A percentile compares a stretch with the other conserved stretches of the same genome.
Evolutionary conservation across 306 rosid genomes (phyloP).

Genomic region (barrel medic (Medicago truncatula)): DNA sequence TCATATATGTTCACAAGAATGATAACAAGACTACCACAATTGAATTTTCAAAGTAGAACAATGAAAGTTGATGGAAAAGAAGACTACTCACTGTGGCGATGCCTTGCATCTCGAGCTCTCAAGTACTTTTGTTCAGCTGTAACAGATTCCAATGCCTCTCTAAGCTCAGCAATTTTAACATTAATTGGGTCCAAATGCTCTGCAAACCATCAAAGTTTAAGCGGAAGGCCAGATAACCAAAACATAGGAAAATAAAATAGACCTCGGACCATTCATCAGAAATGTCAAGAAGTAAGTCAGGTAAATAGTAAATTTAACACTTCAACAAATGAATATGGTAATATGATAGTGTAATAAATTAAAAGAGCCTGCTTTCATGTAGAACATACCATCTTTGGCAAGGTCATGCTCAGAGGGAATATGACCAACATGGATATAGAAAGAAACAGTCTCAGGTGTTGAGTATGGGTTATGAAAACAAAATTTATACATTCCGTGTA

Average conservation of each 20-base stretch:
- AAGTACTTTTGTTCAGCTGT: conserved; percentile 92
- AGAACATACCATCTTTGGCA: conserved; percentile 87
- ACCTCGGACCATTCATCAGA: neutral
- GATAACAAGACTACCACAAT: conserved; percentile 22
- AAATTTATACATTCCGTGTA: conserved; percentile 90
- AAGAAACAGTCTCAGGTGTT: conserved; percentile 97
- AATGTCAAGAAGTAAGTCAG: neutral
- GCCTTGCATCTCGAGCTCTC: conserved; percentile 93
- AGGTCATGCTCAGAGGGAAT: conserved; percentile 91
- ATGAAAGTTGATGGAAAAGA: conserved; percentile 8
- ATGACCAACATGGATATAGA: conserved; percentile 96
- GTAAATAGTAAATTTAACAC: conserved; percentile 9
- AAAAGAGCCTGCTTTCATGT: conserved; percentile 29
- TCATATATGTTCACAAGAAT: conserved; percentile 1
- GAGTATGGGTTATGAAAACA: conserved; percentile 96
- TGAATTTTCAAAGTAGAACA: conserved; percentile 7
- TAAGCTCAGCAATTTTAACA: conserved; percentile 97
- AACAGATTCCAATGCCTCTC: conserved; percentile 95
- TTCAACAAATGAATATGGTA: conserved; percentile 13
- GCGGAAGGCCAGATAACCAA: neutral
- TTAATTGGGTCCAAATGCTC: conserved; percentile 99
- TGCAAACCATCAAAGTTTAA: conserved; percentile 50
- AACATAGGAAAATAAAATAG: neutral
- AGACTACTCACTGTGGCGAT: conserved; percentile 88
- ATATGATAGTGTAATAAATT: neutral